Base-by-base conservation (phyloP, 1,284 basidiomycete genomes). In the Chiua sp. region DNA sequence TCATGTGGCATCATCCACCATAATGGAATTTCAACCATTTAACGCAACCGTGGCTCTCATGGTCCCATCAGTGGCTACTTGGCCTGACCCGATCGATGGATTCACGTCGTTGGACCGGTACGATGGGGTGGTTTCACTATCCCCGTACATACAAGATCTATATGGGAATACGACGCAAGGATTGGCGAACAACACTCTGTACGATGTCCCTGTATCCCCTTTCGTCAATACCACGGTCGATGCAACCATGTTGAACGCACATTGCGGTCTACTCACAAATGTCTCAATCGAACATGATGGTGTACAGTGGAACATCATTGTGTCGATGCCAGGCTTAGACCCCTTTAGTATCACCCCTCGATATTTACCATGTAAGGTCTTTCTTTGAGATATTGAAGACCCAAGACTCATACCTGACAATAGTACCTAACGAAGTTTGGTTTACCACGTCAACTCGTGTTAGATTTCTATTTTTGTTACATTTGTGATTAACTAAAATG, bases 241-340 rank as follows among this genome's bases (percentile, higher is more conserved):
- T 4, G 47, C 54, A 10, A 55, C 54, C 10, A 50, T 37, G 2
- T 3, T 55, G 20, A 23, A 55, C 26, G 47, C 47, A 20, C 18
- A 49, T 10, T 55, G 54, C n/a, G 54, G 47, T 13, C 28, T 55
- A 7, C 37, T 55, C 4, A 55, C 54, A 15, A 55, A 55, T 42
- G 20, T 55, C 30, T 55, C 54, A 2, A 7, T 23, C 7, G 28
- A 22, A 35, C 35, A 35, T 13, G 3, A 15, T 3, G 15, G 15
- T 35, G 35, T 32, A 32, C 30, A 32, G 30, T 42, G 54, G 47
- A 32, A 32, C 4, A 26, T 55, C 10, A 37, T 5, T 13, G 47
- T 47, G 12, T 44, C n/a, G 42, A 44, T 12, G n/a, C 20, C n/a
- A 13, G 42, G 42, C n/a, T 11, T 44, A 13, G 26, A 48, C 7